These are phyloP conservation scores for Nigrospora sphaerica DNA, from an alignment of 2,329 filamentous ascomycete genomes.

Conservation along the genomic window DNA sequence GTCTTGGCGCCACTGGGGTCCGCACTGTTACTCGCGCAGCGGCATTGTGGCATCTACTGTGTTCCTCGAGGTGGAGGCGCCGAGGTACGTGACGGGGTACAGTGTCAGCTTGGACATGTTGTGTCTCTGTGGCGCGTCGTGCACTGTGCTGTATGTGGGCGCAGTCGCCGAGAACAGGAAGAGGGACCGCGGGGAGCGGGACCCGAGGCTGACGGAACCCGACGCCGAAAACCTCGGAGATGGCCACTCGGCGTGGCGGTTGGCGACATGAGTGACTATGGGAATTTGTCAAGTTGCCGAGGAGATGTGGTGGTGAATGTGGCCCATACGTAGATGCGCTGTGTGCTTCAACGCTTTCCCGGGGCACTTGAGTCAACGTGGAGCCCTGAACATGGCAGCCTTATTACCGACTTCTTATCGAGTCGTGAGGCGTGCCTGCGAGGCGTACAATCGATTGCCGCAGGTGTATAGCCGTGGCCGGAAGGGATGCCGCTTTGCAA, in stretches of 20 bases:
- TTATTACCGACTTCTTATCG: too few relatives aligned
- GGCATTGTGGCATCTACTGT: constrained; percentile 27
- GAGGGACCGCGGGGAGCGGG: constrained; percentile 38
- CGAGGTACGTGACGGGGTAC: constrained; percentile 28
- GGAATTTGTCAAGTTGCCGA: too few relatives aligned
- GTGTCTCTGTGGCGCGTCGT: constrained; percentile 27
- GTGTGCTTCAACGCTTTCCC: too few relatives aligned
- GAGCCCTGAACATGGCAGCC: too few relatives aligned
- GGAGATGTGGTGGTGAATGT: too few relatives aligned
- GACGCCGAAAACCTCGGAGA: constrained; percentile 41
- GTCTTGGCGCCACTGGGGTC: constrained; percentile 23
- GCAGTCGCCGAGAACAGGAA: constrained; percentile 37
- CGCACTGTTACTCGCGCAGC: constrained; percentile 20
- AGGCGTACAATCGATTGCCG: too few relatives aligned
- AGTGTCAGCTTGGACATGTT: constrained; percentile 20
- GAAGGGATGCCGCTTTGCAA: too few relatives aligned
- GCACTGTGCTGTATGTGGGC: constrained; percentile 15
- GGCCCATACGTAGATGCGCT: too few relatives aligned
- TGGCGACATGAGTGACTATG: not conserved
- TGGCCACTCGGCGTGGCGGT: constrained; percentile 31
- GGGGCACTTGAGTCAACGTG: too few relatives aligned
- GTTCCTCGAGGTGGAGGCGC: constrained; percentile 24
- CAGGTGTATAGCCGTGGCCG: too few relatives aligned
- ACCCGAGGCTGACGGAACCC: constrained; percentile 28
- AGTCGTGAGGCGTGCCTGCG: too few relatives aligned